A percentile compares a stretch with the other conserved stretches of the same genome.
Evolutionary conservation across 371 early-diverging fungal genomes (phyloP).

Genomic region (Mortierella sp.): DNA sequence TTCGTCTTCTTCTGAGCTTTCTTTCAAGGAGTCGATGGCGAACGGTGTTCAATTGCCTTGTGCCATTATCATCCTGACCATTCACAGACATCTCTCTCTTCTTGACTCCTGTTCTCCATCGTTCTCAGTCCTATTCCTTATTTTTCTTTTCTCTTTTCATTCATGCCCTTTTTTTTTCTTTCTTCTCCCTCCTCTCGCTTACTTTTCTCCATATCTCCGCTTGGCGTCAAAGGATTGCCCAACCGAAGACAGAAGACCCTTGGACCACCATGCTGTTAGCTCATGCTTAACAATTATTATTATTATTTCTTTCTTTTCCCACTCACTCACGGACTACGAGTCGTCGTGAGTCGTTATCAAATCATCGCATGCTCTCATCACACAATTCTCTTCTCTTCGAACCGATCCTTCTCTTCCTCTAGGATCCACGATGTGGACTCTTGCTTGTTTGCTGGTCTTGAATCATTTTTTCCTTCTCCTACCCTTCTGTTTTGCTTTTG

Average conservation of each 20-base stretch:
- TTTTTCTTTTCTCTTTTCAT: neutral
- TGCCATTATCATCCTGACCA: neutral
- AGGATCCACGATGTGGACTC: neutral
- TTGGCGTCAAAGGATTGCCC: neutral
- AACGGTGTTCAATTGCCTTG: slow-evolving; percentile 1
- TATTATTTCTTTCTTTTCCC: neutral
- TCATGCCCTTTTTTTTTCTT: neutral
- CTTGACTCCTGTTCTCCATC: neutral
- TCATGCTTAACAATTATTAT: no score
- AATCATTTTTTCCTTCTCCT: slow-evolving; percentile 6
- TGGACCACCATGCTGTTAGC: neutral
- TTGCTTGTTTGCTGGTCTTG: slow-evolving; percentile 1
- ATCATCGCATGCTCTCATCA: slow-evolving; percentile 16
- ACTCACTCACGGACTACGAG: neutral
- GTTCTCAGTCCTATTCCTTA: neutral
- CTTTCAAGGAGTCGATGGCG: neutral
- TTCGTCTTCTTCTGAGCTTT: neutral
- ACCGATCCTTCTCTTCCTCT: neutral
- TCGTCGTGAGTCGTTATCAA: neutral
- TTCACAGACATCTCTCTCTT: neutral
- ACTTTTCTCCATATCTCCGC: slow-evolving; percentile 7
- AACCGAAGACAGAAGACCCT: neutral
- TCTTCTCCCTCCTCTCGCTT: neutral
- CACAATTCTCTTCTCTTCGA: slow-evolving; percentile 1
- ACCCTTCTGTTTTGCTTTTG: no score